These are phyloP conservation scores for Sporothrix sp. DNA, from an alignment of 2,329 filamentous ascomycete genomes.

Conservation along the genomic window DNA sequence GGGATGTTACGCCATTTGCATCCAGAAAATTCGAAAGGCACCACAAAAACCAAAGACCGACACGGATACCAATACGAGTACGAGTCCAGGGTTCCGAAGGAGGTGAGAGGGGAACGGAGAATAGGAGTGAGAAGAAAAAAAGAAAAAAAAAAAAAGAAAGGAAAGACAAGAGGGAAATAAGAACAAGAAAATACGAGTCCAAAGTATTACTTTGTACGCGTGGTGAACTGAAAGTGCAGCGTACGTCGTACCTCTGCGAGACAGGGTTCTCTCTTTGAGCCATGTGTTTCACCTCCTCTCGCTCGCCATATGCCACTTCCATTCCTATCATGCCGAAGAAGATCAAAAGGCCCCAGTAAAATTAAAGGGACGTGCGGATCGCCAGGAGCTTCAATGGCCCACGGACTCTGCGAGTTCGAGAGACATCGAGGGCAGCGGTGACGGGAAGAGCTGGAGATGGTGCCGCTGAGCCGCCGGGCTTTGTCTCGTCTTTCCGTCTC, in stretches of 20 bases:
- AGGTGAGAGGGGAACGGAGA: too few relatives aligned
- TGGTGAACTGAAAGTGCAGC: background rate
- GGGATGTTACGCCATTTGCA: too few relatives aligned
- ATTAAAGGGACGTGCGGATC: conserved; percentile 5
- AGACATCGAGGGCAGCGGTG: background rate
- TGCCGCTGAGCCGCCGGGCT: too few relatives aligned
- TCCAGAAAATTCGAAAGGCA: too few relatives aligned
- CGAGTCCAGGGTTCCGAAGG: too few relatives aligned
- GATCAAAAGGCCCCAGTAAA: background rate
- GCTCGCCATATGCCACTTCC: too few relatives aligned
- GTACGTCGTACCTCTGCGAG: background rate
- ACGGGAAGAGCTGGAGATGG: background rate
- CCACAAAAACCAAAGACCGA: too few relatives aligned
- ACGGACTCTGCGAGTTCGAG: background rate
- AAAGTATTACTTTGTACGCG: too few relatives aligned
- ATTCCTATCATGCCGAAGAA: background rate
- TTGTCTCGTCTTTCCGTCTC: too few relatives aligned
- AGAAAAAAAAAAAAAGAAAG: background rate
- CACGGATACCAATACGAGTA: too few relatives aligned
- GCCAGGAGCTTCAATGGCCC: background rate
- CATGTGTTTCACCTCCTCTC: conserved; percentile 11
- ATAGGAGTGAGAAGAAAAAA: too few relatives aligned
- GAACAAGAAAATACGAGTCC: background rate
- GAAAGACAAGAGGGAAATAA: background rate
- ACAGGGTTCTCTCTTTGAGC: conserved; percentile 4